phyloP scores from a whole-genome alignment of 345 rosid genomes.

The Citrus medica region DNA sequence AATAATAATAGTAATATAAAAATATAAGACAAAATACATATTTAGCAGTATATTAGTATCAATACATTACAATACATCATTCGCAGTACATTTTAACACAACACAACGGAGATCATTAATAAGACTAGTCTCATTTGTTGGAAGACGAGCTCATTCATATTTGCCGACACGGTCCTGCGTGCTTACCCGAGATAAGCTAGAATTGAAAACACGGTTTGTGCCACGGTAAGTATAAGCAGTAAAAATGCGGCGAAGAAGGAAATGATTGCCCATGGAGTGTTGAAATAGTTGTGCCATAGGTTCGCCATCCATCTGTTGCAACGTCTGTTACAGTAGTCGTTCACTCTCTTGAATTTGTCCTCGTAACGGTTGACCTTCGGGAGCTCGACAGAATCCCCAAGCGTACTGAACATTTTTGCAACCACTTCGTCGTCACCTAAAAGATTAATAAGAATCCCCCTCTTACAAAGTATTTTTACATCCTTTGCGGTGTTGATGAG shows the following conservation, averaged over 20 bases:
- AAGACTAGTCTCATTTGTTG: no score
- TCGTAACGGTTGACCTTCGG: neutral
- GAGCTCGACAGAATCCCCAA: neutral
- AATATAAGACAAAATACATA: no score
- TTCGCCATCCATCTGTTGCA: conserved; percentile 10
- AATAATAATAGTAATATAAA: no score
- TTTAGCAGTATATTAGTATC: no score
- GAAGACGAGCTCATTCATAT: no score
- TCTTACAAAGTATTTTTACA: conserved; percentile 12
- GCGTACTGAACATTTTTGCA: conserved; percentile 10
- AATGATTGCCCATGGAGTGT: neutral
- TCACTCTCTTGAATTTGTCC: neutral
- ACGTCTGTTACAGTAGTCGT: neutral
- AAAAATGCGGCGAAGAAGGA: no score
- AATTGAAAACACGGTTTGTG: no score
- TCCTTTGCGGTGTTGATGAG: conserved; percentile 5
- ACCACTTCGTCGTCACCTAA: conserved; percentile 15
- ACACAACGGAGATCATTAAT: no score
- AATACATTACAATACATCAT: no score
- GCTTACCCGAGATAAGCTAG: neutral
- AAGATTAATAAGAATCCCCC: neutral
- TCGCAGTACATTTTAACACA: no score
- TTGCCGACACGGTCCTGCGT: no score
- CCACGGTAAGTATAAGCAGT: no score
- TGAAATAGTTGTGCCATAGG: neutral